Evolutionary conservation across 129 eudicot species (phyloP).

Genomic region (Cynara cardunculus): DNA sequence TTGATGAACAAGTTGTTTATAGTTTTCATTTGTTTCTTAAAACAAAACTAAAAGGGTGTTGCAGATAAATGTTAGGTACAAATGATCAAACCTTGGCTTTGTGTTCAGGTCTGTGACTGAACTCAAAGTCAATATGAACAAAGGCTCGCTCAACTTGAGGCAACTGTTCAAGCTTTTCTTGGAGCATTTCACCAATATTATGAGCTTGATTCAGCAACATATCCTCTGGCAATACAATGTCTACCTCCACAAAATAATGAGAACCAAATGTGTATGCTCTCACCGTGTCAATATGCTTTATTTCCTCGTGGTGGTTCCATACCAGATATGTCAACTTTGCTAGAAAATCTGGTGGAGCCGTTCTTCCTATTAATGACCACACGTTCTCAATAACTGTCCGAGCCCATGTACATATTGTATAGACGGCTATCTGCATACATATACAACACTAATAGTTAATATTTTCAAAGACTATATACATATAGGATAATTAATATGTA

Average conservation of each 20-base stretch:
- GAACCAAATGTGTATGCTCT: slow-evolving; percentile 88
- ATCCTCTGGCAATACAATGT: slow-evolving; percentile 81
- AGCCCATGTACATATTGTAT: slow-evolving; percentile 80
- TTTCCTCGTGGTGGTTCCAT: slow-evolving; percentile 93
- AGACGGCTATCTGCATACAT: slow-evolving; percentile 72
- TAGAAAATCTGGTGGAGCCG: slow-evolving; percentile 86
- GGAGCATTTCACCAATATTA: slow-evolving; percentile 84
- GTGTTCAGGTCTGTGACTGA: slow-evolving; percentile 87
- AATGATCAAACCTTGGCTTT: slow-evolving; percentile 25
- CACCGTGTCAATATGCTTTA: slow-evolving; percentile 82
- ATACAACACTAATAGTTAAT: neutral
- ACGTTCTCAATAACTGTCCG: slow-evolving; percentile 75
- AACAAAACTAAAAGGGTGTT: neutral
- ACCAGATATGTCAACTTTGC: slow-evolving; percentile 79
- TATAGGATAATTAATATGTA: neutral
- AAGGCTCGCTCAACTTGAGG: slow-evolving; percentile 89
- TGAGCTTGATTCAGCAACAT: slow-evolving; percentile 77
- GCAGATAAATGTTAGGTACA: neutral
- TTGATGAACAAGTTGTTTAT: neutral
- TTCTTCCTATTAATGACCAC: slow-evolving; percentile 80
- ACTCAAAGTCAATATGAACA: slow-evolving; percentile 92
- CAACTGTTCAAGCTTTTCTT: slow-evolving; percentile 86
- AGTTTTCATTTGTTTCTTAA: neutral
- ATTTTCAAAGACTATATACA: neutral
- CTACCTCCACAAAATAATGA: slow-evolving; percentile 89